Conservation (phyloP, 176 grass and related monocot species). For the Raddia guianensis region DNA sequence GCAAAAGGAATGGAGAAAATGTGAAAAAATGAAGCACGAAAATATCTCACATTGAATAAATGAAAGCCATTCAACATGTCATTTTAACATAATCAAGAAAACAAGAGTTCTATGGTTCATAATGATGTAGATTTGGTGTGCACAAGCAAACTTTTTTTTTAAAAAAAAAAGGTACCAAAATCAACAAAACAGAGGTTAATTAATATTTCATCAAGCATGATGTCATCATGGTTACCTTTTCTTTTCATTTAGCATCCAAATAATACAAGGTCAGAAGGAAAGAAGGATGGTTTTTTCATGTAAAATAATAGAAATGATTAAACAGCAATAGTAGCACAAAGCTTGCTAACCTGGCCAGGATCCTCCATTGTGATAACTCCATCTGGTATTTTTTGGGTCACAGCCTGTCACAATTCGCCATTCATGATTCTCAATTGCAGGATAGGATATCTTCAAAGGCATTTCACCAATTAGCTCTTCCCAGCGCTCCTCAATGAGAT, state of each 20-base stretch:
- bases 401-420: slow-evolving; percentile 71
- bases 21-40: background rate
- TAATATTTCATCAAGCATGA: background rate
- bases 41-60: background rate
- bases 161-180: background rate
- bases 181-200: background rate
- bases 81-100: background rate
- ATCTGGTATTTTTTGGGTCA: slow-evolving; percentile 65
- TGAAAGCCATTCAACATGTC: background rate
- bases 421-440: slow-evolving; percentile 76
- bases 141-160: background rate
- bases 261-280: slow-evolving; percentile 5
- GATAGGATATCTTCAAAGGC: slow-evolving; percentile 77
- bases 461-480: slow-evolving; percentile 80
- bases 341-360: slow-evolving; percentile 72
- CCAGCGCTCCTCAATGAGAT: slow-evolving; percentile 85
- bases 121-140: background rate
- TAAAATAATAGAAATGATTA: background rate
- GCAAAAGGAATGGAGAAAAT: slow-evolving; percentile 23
- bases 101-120: background rate
- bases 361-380: slow-evolving; percentile 77
- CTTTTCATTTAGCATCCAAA: background rate
- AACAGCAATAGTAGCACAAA: slow-evolving; percentile 31
- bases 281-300: background rate
- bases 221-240: background rate